These are phyloP conservation scores for Xylaria hypoxylon DNA, from an alignment of 2,329 filamentous ascomycete species.

Conservation along the genomic window DNA sequence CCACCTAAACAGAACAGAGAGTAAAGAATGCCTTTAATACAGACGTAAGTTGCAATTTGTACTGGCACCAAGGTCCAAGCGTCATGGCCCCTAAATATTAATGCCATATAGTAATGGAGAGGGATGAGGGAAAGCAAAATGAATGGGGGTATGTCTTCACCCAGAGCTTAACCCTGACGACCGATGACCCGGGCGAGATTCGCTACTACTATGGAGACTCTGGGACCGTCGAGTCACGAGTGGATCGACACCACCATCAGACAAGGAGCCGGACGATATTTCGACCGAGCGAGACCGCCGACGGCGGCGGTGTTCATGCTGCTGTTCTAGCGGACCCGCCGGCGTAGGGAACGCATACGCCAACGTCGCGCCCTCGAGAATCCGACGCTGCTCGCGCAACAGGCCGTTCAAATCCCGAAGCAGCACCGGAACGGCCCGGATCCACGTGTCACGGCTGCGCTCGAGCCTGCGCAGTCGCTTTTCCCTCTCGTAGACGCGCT, in stretches of 20 bases:
- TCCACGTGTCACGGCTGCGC: conserved; percentile 59
- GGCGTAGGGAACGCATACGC: conserved; percentile 12
- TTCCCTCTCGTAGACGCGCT: conserved; percentile 61
- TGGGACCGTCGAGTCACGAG: conserved; percentile 26
- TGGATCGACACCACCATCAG: conserved; percentile 17
- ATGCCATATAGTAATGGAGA: not conserved
- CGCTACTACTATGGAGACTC: conserved; percentile 26
- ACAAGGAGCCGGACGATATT: conserved; percentile 12
- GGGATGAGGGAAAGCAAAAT: not conserved
- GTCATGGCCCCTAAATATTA: not conserved
- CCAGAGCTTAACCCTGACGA: conserved; percentile 1
- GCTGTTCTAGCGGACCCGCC: conserved; percentile 7
- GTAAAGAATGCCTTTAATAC: not conserved
- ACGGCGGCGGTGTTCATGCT: not conserved
- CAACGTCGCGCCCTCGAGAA: conserved; percentile 42
- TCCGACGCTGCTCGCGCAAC: conserved; percentile 49
- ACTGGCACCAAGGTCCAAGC: not conserved
- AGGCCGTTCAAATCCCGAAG: conserved; percentile 57
- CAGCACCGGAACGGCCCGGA: conserved; percentile 58
- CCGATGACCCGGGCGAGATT: conserved; percentile 8
- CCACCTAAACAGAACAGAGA: not conserved
- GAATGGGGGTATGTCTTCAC: not conserved
- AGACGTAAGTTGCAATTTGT: not conserved
- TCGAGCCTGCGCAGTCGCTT: conserved; percentile 60
- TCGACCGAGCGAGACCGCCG: conserved; percentile 32